Conservation (phyloP, 2,329 filamentous ascomycete species). For the Chrysosporium queenslandicum region DNA sequence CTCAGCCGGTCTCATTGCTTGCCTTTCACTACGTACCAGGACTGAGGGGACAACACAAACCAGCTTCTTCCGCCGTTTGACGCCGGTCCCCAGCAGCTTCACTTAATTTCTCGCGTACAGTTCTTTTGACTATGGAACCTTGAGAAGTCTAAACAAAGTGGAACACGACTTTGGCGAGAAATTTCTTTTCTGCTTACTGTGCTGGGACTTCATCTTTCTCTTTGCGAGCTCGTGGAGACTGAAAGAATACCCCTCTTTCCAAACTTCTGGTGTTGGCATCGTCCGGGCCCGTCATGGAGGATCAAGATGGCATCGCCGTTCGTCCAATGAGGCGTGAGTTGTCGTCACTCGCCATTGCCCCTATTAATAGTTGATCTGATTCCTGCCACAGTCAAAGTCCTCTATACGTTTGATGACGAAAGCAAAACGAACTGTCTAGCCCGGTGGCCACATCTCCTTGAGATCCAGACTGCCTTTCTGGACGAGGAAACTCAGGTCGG, state of each 20-base stretch:
- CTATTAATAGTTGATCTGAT: slow-evolving; percentile 12
- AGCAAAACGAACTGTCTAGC: slow-evolving; percentile 83
- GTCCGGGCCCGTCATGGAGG: slow-evolving; percentile 29
- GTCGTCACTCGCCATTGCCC: background rate
- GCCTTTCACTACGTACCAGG: background rate
- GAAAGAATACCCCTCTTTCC: background rate
- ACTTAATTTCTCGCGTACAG: background rate
- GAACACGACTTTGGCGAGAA: background rate
- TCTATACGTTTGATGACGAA: slow-evolving; percentile 90
- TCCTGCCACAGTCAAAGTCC: slow-evolving; percentile 66
- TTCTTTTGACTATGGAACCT: background rate
- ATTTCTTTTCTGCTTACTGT: slow-evolving; percentile 8
- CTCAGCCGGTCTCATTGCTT: background rate
- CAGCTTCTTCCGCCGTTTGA: background rate
- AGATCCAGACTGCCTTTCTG: slow-evolving; percentile 68
- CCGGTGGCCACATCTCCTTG: slow-evolving; percentile 66
- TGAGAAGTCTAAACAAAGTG: too few relatives aligned
- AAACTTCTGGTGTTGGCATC: background rate
- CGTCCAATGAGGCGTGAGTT: slow-evolving; percentile 59
- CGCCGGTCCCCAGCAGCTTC: background rate
- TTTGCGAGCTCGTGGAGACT: background rate
- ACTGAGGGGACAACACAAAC: background rate
- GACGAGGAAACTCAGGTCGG: slow-evolving; percentile 76
- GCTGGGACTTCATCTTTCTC: background rate
- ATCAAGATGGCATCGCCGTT: slow-evolving; percentile 46